Evolutionary conservation across 331 rosid genomes (phyloP).

Genomic region (Quercus phellos): DNA sequence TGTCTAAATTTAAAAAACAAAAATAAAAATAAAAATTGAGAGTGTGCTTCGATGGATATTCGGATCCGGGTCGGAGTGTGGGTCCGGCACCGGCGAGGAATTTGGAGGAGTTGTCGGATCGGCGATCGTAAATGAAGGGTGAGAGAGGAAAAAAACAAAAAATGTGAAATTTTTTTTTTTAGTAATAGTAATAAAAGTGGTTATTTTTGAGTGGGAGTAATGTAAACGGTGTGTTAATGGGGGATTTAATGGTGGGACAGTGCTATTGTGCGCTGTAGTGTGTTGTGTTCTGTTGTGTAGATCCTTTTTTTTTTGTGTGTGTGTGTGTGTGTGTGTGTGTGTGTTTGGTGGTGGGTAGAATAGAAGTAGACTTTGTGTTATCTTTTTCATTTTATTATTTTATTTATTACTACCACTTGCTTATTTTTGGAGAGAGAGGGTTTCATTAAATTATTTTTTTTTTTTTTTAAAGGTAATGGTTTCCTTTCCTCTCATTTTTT

Average conservation of each 20-base stretch:
- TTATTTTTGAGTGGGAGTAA: slow-evolving; percentile 53
- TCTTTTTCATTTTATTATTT: slow-evolving; percentile 9
- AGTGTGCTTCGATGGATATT: slow-evolving; percentile 16
- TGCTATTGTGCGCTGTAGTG: slow-evolving; percentile 61
- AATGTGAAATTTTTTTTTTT: slow-evolving; percentile 9
- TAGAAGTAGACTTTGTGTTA: slow-evolving; percentile 19
- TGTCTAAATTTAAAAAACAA: not conserved
- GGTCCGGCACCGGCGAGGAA: slow-evolving; percentile 53
- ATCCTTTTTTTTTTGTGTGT: not conserved
- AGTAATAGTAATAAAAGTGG: slow-evolving; percentile 35
- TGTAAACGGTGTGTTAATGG: slow-evolving; percentile 57
- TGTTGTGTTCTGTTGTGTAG: slow-evolving; percentile 40
- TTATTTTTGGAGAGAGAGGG: not conserved
- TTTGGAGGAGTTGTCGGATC: slow-evolving; percentile 48
- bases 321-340: slow-evolving; percentile 4
- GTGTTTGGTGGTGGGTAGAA: slow-evolving; percentile 29
- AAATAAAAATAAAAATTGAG: not conserved
- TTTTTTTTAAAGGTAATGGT: not conserved
- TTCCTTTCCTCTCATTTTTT: not conserved
- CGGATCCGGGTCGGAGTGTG: slow-evolving; percentile 36
- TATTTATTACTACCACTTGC: slow-evolving; percentile 5
- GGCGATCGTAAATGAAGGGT: slow-evolving; percentile 52
- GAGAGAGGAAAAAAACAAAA: slow-evolving; percentile 28
- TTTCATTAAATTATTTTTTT: not conserved
- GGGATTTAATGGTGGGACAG: slow-evolving; percentile 35